Evolutionary conservation across 2,329 filamentous ascomycete genomes (phyloP).

Genomic region (Aaosphaeria arxii): DNA sequence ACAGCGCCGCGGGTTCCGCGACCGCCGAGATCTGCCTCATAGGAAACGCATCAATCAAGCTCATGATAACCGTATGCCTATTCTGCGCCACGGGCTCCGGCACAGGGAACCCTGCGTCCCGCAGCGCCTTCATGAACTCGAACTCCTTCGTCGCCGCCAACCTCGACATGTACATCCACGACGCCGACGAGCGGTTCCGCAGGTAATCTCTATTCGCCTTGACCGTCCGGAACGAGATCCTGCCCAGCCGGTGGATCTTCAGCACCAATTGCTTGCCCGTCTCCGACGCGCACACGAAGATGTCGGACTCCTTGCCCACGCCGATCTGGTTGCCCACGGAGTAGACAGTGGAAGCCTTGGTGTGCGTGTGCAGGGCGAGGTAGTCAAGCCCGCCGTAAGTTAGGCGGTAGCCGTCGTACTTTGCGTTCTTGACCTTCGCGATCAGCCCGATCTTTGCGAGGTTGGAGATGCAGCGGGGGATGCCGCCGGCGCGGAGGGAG

Average conservation of each 20-base stretch:
- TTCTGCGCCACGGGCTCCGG: constrained; percentile 86
- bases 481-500: constrained; percentile 69
- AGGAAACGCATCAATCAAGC: constrained; percentile 86
- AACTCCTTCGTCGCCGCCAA: constrained; percentile 92
- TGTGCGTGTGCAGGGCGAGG: constrained; percentile 87
- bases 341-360: constrained; percentile 76
- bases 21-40: constrained; percentile 83
- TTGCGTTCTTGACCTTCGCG: constrained; percentile 88
- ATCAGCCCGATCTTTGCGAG: constrained; percentile 92
- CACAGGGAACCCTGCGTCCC: constrained; percentile 82
- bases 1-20: constrained; percentile 79
- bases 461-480: constrained; percentile 82
- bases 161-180: constrained; percentile 97
- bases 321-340: constrained; percentile 93
- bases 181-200: constrained; percentile 72
- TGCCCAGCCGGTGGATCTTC: constrained; percentile 92
- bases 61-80: constrained; percentile 95
- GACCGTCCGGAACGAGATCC: constrained; percentile 95
- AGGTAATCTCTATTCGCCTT: constrained; percentile 96
- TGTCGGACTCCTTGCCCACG: constrained; percentile 96
- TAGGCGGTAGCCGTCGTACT: constrained; percentile 94
- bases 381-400: constrained; percentile 98
- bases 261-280: constrained; percentile 75
- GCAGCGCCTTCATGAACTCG: constrained; percentile 86
- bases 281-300: constrained; percentile 85